These are phyloP conservation scores for Conticribra weissflogii DNA, from an alignment of 108 stramenopile species.

Conservation along the genomic window DNA sequence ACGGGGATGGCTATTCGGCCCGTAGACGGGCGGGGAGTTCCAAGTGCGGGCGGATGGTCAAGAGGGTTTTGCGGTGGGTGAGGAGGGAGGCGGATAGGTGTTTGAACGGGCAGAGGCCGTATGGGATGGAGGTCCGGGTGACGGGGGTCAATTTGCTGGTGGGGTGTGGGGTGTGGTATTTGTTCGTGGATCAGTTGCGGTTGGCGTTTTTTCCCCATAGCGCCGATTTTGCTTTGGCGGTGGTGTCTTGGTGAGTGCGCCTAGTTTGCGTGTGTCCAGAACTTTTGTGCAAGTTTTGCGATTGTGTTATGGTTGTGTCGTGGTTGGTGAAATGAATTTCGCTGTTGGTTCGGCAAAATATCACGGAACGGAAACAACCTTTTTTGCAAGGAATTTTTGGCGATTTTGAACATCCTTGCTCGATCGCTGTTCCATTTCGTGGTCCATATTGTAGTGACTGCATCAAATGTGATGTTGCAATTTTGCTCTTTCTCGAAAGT, in stretches of 20 bases:
- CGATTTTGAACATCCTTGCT: too few relatives aligned
- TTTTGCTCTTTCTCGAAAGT: too few relatives aligned
- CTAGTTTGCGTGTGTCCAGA: neutral
- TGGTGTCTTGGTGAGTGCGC: slow-evolving; percentile 60
- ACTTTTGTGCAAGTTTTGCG: too few relatives aligned
- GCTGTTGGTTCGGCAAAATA: too few relatives aligned
- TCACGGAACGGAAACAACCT: too few relatives aligned
- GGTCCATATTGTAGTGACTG: too few relatives aligned
- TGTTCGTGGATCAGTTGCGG: slow-evolving; percentile 69
- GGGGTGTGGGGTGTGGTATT: slow-evolving; percentile 70
- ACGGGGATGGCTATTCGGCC: slow-evolving; percentile 35
- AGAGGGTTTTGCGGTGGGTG: slow-evolving; percentile 2
- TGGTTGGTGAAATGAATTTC: too few relatives aligned
- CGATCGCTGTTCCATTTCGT: too few relatives aligned
- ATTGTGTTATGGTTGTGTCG: too few relatives aligned
- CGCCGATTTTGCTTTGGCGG: slow-evolving; percentile 57
- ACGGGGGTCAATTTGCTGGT: slow-evolving; percentile 83
- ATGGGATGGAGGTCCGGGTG: slow-evolving; percentile 54
- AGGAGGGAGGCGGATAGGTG: slow-evolving; percentile 21
- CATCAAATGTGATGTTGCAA: too few relatives aligned
- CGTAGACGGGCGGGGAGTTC: neutral
- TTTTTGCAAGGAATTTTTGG: too few relatives aligned
- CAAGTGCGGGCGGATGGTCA: neutral
- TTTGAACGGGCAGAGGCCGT: slow-evolving; percentile 51
- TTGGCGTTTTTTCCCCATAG: slow-evolving; percentile 62